Percentiles rank a stretch among this genome's conserved stretches.
These are phyloP conservation scores for Atkinsonella hypoxylon DNA, from an alignment of 2,329 filamentous ascomycete species.

Conservation along the genomic window DNA sequence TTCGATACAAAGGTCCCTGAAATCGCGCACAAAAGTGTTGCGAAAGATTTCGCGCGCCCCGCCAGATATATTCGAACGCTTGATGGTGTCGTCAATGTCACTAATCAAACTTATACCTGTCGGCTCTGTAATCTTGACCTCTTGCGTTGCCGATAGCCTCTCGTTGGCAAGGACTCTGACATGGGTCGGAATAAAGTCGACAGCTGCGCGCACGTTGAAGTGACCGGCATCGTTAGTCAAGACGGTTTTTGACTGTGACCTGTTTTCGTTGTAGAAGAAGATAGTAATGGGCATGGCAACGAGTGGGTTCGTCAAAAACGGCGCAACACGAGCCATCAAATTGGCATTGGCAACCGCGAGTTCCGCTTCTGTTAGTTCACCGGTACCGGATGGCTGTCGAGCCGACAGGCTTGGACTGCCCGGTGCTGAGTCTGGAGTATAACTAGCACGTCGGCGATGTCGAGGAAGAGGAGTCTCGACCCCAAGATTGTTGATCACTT, in stretches of 20 bases:
- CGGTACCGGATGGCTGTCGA: conserved; percentile 23
- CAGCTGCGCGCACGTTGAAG: conserved; percentile 65
- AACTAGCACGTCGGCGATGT: conserved; percentile 19
- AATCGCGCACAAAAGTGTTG: conserved; percentile 84
- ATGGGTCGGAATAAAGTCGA: conserved; percentile 86
- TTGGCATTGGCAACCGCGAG: conserved; percentile 71
- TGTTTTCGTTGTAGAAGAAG: conserved; percentile 84
- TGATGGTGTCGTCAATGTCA: conserved; percentile 96
- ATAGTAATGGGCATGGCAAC: conserved; percentile 70
- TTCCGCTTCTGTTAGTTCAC: conserved; percentile 64
- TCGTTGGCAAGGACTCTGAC: conserved; percentile 81
- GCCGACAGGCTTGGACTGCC: conserved; percentile 30
- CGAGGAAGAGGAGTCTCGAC: conserved; percentile 19
- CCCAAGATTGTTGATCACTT: conserved; percentile 27
- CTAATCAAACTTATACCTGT: conserved; percentile 84
- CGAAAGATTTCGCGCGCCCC: conserved; percentile 92
- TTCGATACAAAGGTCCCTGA: conserved; percentile 69
- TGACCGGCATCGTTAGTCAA: conserved; percentile 82
- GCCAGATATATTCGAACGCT: conserved; percentile 78
- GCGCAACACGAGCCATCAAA: conserved; percentile 74
- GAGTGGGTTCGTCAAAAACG: conserved; percentile 79
- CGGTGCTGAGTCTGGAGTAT: conserved; percentile 27
- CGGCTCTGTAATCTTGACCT: conserved; percentile 65
- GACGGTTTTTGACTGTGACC: conserved; percentile 74
- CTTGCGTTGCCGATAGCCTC: conserved; percentile 66